phyloP scores from a whole-genome alignment of 169 alveolate species.

The Plasmodium malariae region DNA sequence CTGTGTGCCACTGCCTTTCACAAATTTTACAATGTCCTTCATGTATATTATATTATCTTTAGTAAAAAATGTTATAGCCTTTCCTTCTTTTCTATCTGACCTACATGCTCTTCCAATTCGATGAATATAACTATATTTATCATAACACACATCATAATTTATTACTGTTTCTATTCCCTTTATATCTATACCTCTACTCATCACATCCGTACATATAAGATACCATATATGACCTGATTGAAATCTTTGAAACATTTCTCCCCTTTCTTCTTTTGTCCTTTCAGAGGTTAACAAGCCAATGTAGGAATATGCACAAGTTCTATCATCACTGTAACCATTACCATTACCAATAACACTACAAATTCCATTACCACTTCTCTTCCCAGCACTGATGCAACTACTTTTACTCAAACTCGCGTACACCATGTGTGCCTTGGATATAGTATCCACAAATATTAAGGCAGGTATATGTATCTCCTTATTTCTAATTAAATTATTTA shows the following conservation, averaged over 20 bases:
- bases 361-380: background rate
- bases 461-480: constrained; percentile 62
- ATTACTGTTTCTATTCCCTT: constrained; percentile 95
- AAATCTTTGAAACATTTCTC: constrained; percentile 18
- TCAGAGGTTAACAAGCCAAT: constrained; percentile 39
- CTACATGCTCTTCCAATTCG: constrained; percentile 99
- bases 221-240: constrained; percentile 55
- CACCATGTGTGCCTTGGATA: constrained; percentile 29
- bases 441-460: constrained; percentile 55
- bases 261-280: constrained; percentile 61
- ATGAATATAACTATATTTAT: constrained; percentile 95
- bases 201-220: constrained; percentile 55
- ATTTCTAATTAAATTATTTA: constrained; percentile 36
- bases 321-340: background rate
- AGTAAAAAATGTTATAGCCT: constrained; percentile 54
- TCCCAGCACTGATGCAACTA: too few relatives aligned
- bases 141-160: constrained; percentile 97
- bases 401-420: constrained; percentile 7
- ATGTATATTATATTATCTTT: constrained; percentile 33
- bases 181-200: constrained; percentile 97
- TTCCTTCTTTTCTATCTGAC: constrained; percentile 94
- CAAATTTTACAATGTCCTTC: constrained; percentile 55
- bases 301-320: too few relatives aligned
- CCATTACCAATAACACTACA: too few relatives aligned
- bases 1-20: constrained; percentile 45